Percentiles rank a stretch among this genome's conserved stretches.
phyloP scores from a whole-genome alignment of 2,329 filamentous ascomycete species.

The Botrytis tulipae region DNA sequence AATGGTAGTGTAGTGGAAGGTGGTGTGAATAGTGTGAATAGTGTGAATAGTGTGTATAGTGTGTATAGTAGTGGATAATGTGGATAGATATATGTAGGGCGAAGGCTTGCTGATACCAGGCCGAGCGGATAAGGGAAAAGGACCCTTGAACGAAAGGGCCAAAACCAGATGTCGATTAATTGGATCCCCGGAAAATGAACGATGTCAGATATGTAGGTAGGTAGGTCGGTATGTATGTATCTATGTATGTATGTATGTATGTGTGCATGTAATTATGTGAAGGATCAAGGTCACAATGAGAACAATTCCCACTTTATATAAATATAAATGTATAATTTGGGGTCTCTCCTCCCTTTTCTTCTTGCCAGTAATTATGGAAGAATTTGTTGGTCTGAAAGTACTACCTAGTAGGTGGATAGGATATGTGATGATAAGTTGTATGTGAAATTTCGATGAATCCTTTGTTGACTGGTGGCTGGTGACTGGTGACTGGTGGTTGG shows the following conservation, averaged over 20 bases:
- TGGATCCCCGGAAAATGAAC: constrained; percentile 16
- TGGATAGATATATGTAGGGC: constrained; percentile 4
- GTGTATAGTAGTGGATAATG: not conserved
- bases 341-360: not conserved
- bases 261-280: too few relatives aligned
- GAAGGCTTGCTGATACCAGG: constrained; percentile 11
- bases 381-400: too few relatives aligned
- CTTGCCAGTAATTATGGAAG: not conserved
- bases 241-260: not conserved
- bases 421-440: too few relatives aligned
- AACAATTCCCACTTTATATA: not conserved
- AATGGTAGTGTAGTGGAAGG: not conserved
- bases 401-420: too few relatives aligned
- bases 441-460: not conserved
- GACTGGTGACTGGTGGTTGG: not conserved
- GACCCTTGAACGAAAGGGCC: constrained; percentile 8
- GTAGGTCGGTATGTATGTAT: not conserved
- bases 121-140: constrained; percentile 14
- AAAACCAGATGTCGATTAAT: constrained; percentile 11
- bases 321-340: not conserved
- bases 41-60: too few relatives aligned
- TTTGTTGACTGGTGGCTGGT: not conserved
- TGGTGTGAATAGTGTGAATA: not conserved
- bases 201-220: not conserved
- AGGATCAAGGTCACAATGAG: not conserved